A percentile compares a stretch with the other conserved stretches of the same genome.
Evolutionary conservation across 78 protist species (phyloP).

Genomic region (Paratrimastix pyriformis): DNA sequence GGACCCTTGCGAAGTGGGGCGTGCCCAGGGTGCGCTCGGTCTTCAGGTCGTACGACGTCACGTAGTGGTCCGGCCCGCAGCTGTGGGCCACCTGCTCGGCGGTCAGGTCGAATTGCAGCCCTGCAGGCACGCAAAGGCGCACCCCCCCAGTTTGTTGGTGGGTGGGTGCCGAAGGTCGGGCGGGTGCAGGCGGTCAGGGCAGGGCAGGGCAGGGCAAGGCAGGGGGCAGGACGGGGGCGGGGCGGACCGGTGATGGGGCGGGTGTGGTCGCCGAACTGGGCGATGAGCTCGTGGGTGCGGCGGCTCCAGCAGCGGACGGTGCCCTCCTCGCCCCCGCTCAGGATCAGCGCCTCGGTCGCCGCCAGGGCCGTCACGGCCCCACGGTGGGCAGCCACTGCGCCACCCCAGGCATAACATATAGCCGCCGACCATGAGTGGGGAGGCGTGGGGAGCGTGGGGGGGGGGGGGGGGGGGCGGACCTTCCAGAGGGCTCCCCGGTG

Average conservation of each 20-base stretch:
- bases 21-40: background rate
- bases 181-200: too few species aligned
- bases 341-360: background rate
- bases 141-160: too few species aligned
- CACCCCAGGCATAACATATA: too few species aligned
- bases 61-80: background rate
- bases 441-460: too few species aligned
- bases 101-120: background rate
- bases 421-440: too few species aligned
- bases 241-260: background rate
- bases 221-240: too few species aligned
- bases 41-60: background rate
- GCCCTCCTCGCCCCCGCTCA: slow-evolving; percentile 11
- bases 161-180: too few species aligned
- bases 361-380: background rate
- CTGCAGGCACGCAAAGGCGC: too few species aligned
- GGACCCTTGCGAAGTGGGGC: too few species aligned
- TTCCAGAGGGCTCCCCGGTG: too few species aligned
- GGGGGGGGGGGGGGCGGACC: too few species aligned
- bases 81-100: background rate
- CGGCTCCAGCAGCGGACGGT: slow-evolving; percentile 4
- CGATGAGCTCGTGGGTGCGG: background rate
- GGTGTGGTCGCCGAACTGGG: slow-evolving; percentile 3
- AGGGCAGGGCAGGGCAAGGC: too few species aligned
- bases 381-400: slow-evolving; percentile 4